phyloP scores from a whole-genome alignment of 2,329 filamentous ascomycete species.

The Colletotrichum plurivorum region DNA sequence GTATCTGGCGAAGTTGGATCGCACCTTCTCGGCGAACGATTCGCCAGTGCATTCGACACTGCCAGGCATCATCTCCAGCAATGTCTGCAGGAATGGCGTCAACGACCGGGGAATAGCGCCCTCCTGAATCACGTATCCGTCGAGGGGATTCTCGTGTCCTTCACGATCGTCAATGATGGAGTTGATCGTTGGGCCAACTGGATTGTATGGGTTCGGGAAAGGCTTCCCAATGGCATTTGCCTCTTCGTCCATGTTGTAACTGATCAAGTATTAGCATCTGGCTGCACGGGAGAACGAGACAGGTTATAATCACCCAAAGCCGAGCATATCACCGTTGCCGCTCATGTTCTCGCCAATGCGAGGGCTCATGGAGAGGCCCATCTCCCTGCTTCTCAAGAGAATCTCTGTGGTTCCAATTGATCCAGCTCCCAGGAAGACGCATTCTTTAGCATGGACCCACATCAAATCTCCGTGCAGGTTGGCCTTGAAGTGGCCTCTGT shows the following conservation, averaged over 20 bases:
- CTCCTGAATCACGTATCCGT: constrained; percentile 76
- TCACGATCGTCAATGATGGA: constrained; percentile 73
- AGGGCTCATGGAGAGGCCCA: constrained; percentile 71
- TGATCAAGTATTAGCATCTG: constrained; percentile 45
- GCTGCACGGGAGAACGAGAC: background rate
- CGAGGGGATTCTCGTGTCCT: constrained; percentile 66
- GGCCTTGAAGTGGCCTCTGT: constrained; percentile 67
- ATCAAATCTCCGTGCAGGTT: constrained; percentile 72
- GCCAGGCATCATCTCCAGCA: constrained; percentile 69
- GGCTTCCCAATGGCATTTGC: constrained; percentile 70
- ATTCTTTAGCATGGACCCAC: constrained; percentile 76
- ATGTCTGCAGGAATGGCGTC: constrained; percentile 67
- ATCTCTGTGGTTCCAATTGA: constrained; percentile 77
- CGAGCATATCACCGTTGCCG: constrained; percentile 77
- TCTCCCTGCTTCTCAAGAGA: constrained; percentile 70
- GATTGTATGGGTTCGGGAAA: constrained; percentile 64
- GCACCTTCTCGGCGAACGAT: constrained; percentile 57
- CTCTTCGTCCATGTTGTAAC: constrained; percentile 71
- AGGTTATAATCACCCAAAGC: constrained; percentile 65
- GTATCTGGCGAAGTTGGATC: constrained; percentile 61
- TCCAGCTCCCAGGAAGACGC: constrained; percentile 77
- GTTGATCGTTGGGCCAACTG: constrained; percentile 74
- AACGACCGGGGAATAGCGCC: constrained; percentile 72
- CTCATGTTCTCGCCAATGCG: constrained; percentile 72
- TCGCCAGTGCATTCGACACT: constrained; percentile 56